A percentile compares a stretch with the other conserved stretches of the same genome.
phyloP scores from a whole-genome alignment of 345 rosid genomes.

The Salix dunnii region DNA sequence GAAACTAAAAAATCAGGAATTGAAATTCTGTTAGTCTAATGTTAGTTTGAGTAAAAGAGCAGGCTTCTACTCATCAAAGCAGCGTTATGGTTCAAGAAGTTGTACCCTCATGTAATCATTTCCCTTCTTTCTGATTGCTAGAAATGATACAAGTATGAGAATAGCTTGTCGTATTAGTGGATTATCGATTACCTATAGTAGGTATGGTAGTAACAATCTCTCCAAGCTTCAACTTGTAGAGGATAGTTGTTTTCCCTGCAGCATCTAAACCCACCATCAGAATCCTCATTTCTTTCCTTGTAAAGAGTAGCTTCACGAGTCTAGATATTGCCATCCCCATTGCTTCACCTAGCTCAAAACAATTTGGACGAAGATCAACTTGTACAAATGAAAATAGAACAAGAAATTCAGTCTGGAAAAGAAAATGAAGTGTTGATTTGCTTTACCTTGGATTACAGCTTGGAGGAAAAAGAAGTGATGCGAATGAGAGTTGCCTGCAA shows the following conservation, averaged over 20 bases:
- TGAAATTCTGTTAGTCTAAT: too few species aligned
- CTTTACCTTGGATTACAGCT: conserved; percentile 8
- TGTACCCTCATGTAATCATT: too few species aligned
- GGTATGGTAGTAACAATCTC: conserved; percentile 73
- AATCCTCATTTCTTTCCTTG: conserved; percentile 69
- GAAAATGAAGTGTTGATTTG: background rate
- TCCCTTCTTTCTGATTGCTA: too few species aligned
- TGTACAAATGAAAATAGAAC: background rate
- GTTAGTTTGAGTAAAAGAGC: too few species aligned
- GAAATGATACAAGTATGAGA: too few species aligned
- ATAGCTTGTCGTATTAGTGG: background rate
- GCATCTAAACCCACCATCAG: conserved; percentile 81
- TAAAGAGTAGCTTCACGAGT: conserved; percentile 42
- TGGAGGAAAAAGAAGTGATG: background rate
- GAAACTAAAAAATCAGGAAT: too few species aligned
- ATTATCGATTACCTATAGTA: conserved; percentile 49
- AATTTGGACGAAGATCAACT: background rate
- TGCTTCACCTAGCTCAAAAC: background rate
- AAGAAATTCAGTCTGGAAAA: background rate
- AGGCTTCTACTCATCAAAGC: too few species aligned
- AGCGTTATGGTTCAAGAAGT: too few species aligned
- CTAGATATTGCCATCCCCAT: conserved; percentile 58
- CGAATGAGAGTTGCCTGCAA: background rate
- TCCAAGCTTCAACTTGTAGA: conserved; percentile 72
- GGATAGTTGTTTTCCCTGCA: conserved; percentile 74